A percentile compares a stretch with the other conserved stretches of the same genome.
Evolutionary conservation across 176 grass and related monocot genomes (phyloP).

Genomic region (Guadua angustifolia): DNA sequence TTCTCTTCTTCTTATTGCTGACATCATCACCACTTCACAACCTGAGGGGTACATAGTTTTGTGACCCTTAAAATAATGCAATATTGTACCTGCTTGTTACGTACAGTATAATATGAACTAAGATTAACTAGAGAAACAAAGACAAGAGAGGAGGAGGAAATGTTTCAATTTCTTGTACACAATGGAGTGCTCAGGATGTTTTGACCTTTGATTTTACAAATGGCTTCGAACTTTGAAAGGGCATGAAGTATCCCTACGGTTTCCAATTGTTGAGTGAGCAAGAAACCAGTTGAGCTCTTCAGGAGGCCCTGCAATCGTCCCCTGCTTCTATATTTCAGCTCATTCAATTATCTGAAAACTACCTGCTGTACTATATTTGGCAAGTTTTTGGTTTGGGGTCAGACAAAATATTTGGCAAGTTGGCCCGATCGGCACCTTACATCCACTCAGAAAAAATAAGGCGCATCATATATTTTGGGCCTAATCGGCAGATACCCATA

Average conservation of each 20-base stretch:
- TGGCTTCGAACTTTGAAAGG: background rate
- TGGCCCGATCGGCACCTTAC: no score
- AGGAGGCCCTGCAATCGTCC: no score
- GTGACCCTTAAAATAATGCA: background rate
- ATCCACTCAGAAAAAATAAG: no score
- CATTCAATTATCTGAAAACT: background rate
- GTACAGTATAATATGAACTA: background rate
- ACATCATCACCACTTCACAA: background rate
- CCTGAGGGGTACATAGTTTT: background rate
- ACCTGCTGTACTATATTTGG: background rate
- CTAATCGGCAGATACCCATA: no score
- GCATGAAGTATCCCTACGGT: background rate
- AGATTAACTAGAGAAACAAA: background rate
- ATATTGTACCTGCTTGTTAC: background rate
- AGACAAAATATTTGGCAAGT: no score
- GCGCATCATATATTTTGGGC: no score
- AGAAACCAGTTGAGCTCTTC: no score
- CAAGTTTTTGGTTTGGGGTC: no score
- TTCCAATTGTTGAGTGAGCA: background rate
- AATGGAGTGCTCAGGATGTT: background rate
- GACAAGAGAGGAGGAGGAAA: background rate
- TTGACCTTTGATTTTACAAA: background rate
- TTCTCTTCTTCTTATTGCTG: background rate
- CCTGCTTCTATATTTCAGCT: background rate
- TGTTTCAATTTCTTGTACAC: background rate